Base-by-base conservation (phyloP, 2,329 filamentous ascomycete genomes). In the Blastomyces silverae region DNA sequence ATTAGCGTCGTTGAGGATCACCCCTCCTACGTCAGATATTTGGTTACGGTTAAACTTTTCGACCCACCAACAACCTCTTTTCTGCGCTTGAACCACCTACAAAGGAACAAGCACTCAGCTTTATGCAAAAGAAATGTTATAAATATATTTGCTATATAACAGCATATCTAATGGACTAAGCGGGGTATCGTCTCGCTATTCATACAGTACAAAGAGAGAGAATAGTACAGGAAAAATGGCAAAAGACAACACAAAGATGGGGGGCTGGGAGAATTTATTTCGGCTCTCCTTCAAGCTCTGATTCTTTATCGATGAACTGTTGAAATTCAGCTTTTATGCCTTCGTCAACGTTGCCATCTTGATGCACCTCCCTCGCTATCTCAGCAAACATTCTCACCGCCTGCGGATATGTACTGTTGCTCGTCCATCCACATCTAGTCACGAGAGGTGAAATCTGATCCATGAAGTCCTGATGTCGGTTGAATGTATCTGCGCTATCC, bases 21-120 rank as follows among this genome's bases (percentile, higher is more conserved):
- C 53, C 34, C 57, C 57, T 60, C 57, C 57, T 60, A 60, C 57
- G 57, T 60, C 57, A 60, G 57, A 60, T 22, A 39, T 39, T 57
- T n/a, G 42, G 20, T 17, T 4, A 5, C 13, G 20, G 4, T 17
- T 22, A 62, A 46, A 46, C 22, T 61, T 44, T 61, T 46, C 37
- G 39, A n/a, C 13, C 22, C 39, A 37, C 39, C 6, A 7, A 34
- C 28, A 17, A 28, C 22, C 10, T 52, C 2, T 31, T 46, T 2
- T 20, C 20, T 46, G 2, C 57, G 0, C 20, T 8, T 58, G 22
- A 6, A 15, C 34, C 31, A 20, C 55, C 55, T 8, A 17, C 15
- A 34, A 25, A 13, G 2, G 11, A 15, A 10, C 17, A 6, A 34
- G 11, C 39, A 46, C n/a, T 28, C 28, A 13, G 31, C 20, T 6